Base-by-base conservation (phyloP, 495 filamentous ascomycete species). In the Podospora fimiseda region DNA sequence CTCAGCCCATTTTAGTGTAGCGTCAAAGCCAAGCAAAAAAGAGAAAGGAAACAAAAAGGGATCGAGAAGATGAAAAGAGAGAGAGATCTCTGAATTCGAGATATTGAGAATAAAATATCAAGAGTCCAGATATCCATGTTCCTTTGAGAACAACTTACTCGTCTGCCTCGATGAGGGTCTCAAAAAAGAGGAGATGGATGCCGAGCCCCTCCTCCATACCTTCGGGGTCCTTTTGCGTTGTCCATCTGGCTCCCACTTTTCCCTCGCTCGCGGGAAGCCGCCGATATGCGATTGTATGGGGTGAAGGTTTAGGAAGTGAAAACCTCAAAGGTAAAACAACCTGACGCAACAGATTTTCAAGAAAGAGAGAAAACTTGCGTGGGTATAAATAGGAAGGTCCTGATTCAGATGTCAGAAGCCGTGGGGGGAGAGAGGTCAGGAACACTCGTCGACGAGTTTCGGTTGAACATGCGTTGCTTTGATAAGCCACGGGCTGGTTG, bases 41-140 rank as follows among this genome's bases (percentile, higher is more conserved):
- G 16, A 9, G 39, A 41, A n/a, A 41, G 39, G 16, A 18, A 18
- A 37, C 8, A 37, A 37, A n/a, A n/a, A n/a, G n/a, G n/a, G n/a
- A n/a, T n/a, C n/a, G 27, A 33, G 27, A 33, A 33, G 27, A 33
- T 33, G 27, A 11, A 33, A 5, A 33, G 27, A 6, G n/a, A 41
- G 38, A 41, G 38, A 18, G 13, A 5, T 41, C 19, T 14, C 11
- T 14, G 38, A 41, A 41, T 41, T 18, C 38, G 38, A 9, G 5
- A 41, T 41, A n/a, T n/a, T n/a, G n/a, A 8, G 8, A 7, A 20
- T 30, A 24, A 9, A n/a, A 5, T 43, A 48, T 6, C 9, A 53
- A 11, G 40, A 64, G 60, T 58, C 24, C 58, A 7, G 58, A 56
- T 13, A 8, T n/a, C n/a, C 33, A 14, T n/a, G 33, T n/a, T n/a